A percentile compares a stretch with the other conserved stretches of the same genome.
Evolutionary conservation across 495 filamentous ascomycete species (phyloP).

Genomic region (Trichoderma erinaceum): DNA sequence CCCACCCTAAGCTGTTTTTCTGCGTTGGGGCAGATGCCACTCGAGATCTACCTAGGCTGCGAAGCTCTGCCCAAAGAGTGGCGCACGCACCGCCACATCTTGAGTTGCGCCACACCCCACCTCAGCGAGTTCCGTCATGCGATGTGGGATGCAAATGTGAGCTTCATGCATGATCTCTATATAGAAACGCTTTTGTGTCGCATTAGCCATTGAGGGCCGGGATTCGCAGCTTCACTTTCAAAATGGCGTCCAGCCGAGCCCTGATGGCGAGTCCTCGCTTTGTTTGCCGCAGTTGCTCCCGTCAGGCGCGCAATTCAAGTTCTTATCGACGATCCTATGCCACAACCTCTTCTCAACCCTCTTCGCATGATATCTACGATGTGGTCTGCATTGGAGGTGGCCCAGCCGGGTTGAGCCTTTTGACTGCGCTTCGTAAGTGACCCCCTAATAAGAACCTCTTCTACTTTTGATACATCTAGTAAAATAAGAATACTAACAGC

Average conservation of each 20-base stretch:
- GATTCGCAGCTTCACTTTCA: background rate
- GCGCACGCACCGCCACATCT: background rate
- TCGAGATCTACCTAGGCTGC: background rate
- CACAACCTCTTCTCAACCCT: constrained; percentile 25
- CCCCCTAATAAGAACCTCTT: no score
- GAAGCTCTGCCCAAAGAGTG: background rate
- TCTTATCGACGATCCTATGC: constrained; percentile 31
- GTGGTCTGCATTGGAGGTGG: constrained; percentile 94
- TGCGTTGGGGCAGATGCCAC: background rate
- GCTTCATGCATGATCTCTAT: background rate
- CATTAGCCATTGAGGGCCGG: background rate
- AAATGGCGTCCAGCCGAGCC: background rate
- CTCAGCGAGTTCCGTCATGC: constrained; percentile 8
- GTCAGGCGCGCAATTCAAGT: constrained; percentile 23
- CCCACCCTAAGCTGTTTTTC: background rate
- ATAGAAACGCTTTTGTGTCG: background rate
- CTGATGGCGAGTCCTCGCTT: constrained; percentile 18
- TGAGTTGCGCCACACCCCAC: background rate
- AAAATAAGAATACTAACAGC: background rate
- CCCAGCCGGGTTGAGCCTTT: constrained; percentile 85
- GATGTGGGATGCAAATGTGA: background rate
- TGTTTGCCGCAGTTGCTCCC: constrained; percentile 45
- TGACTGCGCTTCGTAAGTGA: constrained; percentile 74
- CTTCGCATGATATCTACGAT: constrained; percentile 65
- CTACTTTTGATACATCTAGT: no score